These are phyloP conservation scores for Pulveroboletus sp. DNA, from an alignment of 768 basidiomycete genomes.

Conservation along the genomic window DNA sequence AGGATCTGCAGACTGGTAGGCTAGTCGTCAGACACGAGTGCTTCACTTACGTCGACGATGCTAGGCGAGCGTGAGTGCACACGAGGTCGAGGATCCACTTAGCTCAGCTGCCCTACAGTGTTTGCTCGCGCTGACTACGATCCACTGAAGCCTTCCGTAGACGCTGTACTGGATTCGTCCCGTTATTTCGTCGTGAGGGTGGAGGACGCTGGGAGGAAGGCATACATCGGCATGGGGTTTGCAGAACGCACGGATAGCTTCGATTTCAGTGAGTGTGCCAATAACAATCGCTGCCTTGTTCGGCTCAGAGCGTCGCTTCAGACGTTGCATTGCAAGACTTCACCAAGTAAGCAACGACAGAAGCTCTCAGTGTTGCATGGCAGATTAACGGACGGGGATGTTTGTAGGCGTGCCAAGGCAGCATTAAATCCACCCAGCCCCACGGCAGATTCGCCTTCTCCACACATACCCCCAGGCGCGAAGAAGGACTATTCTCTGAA, in stretches of 20 bases:
- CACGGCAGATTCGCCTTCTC: conserved; percentile 45
- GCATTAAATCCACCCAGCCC: conserved; percentile 50
- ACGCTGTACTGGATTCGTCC: conserved; percentile 92
- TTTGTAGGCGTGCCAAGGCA: conserved; percentile 56
- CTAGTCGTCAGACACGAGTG: conserved; percentile 1
- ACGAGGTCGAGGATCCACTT: conserved; percentile 8
- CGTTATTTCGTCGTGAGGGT: conserved; percentile 92
- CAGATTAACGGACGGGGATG: not conserved
- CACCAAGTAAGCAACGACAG: conserved; percentile 52
- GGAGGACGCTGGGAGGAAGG: conserved; percentile 82
- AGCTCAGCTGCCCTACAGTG: conserved; percentile 40
- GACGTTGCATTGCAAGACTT: conserved; percentile 86
- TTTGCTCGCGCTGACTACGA: conserved; percentile 88
- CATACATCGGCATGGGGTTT: conserved; percentile 94
- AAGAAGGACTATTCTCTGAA: conserved; percentile 94
- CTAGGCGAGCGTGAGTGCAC: conserved; percentile 62
- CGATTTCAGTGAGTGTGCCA: conserved; percentile 71
- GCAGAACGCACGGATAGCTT: conserved; percentile 84
- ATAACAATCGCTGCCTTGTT: not conserved
- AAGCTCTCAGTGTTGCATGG: not conserved
- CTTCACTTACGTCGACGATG: not conserved
- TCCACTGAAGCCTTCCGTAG: conserved; percentile 74
- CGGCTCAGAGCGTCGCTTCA: conserved; percentile 27
- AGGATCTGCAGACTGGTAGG: conserved; percentile 76
- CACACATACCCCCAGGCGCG: conserved; percentile 68